Base-by-base conservation (phyloP, 805 yeast genomes). In the Wickerhamomyces strasburgensis region DNA sequence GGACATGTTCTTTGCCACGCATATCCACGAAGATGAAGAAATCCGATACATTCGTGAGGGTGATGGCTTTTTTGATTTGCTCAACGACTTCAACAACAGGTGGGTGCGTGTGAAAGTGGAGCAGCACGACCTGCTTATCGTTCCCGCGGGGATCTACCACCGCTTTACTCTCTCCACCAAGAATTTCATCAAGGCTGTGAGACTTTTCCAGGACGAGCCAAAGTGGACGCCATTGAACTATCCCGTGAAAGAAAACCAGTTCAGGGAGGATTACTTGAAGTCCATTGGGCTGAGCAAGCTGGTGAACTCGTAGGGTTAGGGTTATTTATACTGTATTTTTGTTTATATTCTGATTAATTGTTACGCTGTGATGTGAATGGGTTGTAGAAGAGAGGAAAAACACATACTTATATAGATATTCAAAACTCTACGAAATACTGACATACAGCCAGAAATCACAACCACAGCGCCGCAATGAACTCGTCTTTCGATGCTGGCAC, bases 21-120 rank as follows among this genome's bases (percentile, higher is more conserved):
- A 90, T 60, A 68, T 87, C 37, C 98, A 90, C 57, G 98, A 90
- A 57, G 98, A 90, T 57, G 98, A 90, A 62, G 98, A 90, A 65
- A 90, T 90, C 56, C 69, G 98, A 47, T 90, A 88, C 62, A 77
- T 88, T 36, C 54, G 83, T 14, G 95, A 83, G 19, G 98, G 98
- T 9, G 83, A 78, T 38, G 98, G 98, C 0, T 90, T 73, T 61
- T 90, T 90, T 54, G 98, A 90, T 54, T 86, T 90, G 6, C 72
- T 96, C 47, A 81, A 76, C 51, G 54, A 64, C 19, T 27, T 36
- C 16, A 54, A 70, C 10, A 73, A 72, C 38, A 58, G 66, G 38
- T 90, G 98, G 98, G 70, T 90, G 38, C 74, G 98, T 42, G 71
- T 81, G 39, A 72, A 73, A 42, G 68, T 88, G 25, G 65, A 57